These are phyloP conservation scores for Alternaria consortialis DNA, from an alignment of 2,329 filamentous ascomycete genomes.

Conservation along the genomic window DNA sequence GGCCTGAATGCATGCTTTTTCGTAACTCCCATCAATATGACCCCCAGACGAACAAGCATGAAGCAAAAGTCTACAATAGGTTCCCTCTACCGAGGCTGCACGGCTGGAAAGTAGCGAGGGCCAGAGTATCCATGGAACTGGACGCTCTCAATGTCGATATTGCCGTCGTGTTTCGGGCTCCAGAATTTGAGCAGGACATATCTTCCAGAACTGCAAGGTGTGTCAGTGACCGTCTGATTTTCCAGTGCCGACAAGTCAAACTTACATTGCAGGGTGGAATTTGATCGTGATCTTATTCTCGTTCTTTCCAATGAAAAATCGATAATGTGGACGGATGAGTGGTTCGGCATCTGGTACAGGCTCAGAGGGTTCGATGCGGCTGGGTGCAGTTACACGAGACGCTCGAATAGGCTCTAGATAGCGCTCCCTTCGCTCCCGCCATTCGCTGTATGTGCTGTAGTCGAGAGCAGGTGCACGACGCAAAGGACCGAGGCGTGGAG, in stretches of 20 bases:
- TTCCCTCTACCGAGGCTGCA: conserved; percentile 54
- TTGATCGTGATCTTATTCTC: conserved; percentile 87
- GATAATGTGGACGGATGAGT: conserved; percentile 76
- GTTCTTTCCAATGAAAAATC: conserved; percentile 82
- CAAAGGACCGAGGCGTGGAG: conserved; percentile 32
- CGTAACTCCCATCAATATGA: not conserved
- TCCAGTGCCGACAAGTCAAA: conserved; percentile 12
- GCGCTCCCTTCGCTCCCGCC: conserved; percentile 40
- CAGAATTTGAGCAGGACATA: conserved; percentile 92
- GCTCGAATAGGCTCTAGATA: conserved; percentile 41
- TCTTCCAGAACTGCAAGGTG: conserved; percentile 67
- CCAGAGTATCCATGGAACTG: conserved; percentile 85
- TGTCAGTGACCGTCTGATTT: not conserved
- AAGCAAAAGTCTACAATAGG: not conserved
- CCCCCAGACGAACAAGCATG: not conserved
- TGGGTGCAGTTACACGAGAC: conserved; percentile 41
- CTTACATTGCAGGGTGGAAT: conserved; percentile 79
- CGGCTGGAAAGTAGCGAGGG: conserved; percentile 80
- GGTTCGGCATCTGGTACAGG: conserved; percentile 25
- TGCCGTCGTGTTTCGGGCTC: conserved; percentile 76
- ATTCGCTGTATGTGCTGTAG: conserved; percentile 34
- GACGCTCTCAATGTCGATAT: conserved; percentile 91
- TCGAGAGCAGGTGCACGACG: conserved; percentile 37
- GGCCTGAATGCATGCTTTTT: not conserved
- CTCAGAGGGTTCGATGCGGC: conserved; percentile 44